Percentiles rank a stretch among this genome's conserved stretches.
These are phyloP conservation scores for Zea mays DNA, from an alignment of 176 grass and related monocot genomes.

Conservation along the genomic window DNA sequence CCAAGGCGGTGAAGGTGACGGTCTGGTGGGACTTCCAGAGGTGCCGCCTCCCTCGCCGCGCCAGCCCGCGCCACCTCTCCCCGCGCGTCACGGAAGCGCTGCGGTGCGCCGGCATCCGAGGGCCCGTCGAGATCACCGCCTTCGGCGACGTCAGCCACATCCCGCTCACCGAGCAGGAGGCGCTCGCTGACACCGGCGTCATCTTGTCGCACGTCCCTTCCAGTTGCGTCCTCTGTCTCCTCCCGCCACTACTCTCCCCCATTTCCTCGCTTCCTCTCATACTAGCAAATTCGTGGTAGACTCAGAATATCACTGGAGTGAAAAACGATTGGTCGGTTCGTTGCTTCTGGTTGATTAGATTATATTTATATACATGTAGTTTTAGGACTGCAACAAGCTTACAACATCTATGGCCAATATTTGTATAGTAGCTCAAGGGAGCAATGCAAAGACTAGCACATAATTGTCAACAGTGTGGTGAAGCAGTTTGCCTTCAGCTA, in stretches of 20 bases:
- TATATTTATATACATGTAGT: not conserved
- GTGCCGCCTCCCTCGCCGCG: constrained; percentile 46
- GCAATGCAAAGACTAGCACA: no score
- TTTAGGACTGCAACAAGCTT: not conserved
- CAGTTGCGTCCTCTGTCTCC: constrained; percentile 39
- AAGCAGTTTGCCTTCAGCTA: not conserved
- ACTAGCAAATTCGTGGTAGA: not conserved
- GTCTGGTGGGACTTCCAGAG: constrained; percentile 75
- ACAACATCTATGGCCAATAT: not conserved
- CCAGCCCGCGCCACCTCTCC: constrained; percentile 34
- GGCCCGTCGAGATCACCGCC: constrained; percentile 59
- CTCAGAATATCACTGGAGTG: not conserved
- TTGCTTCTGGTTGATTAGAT: not conserved
- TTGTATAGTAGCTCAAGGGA: no score
- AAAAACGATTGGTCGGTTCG: not conserved
- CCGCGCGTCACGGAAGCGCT: constrained; percentile 52
- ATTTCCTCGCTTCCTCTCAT: not conserved
- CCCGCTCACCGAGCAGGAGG: constrained; percentile 34
- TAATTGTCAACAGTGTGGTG: no score
- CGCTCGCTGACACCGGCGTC: constrained; percentile 51
- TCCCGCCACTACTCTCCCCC: not conserved
- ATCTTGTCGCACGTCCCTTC: constrained; percentile 55
- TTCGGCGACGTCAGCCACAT: constrained; percentile 54
- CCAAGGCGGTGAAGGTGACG: constrained; percentile 54
- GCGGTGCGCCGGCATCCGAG: constrained; percentile 49